Base-by-base conservation (phyloP, 1,284 basidiomycete species). In the Rhodotorula sp. region DNA sequence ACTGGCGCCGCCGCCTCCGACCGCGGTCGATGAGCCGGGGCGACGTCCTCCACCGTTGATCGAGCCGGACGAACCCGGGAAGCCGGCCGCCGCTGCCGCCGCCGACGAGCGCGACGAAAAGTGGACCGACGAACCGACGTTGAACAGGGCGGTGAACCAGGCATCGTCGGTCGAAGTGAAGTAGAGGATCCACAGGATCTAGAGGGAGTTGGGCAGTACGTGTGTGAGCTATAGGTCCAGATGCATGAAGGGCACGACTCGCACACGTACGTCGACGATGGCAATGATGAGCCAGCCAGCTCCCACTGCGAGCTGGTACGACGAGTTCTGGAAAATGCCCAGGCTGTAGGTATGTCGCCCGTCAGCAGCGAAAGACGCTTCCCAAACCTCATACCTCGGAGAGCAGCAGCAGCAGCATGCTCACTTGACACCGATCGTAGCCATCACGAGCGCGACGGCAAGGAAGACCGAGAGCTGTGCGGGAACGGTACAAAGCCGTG, bases 131-230 rank as follows among this genome's bases (percentile, higher is more conserved):
- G 91, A 92, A 67, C 93, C 92, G 76, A 88, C 86, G 81, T 93
- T 93, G 86, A 97, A 90, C 70, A 95, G 78, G 80, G 92, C 85
- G 67, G 92, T 86, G 62, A 88, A 82, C 75, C 92, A 87, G 2
- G 93, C 91, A 79, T 94, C 93, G 78, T 97, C 94, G 80, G 97
- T 95, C 1, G 93, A 90, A 7, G 95, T 95, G 81, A 99, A 93
- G 85, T 92, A 97, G 73, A 98, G 86, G 28, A 97, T 87, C 95
- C 95, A 98, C 72, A 98, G 82, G 79, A 98, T 90, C 85, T 97
- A 70, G 23, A 34, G 48, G 73, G 6, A 34, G 28, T 47, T 0
- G 0, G 23, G 6, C 5, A 16, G 49, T 56, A 18, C 12, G 14
- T 38, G 45, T 18, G 18, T 49, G 4, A 19, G 59, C 5, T n/a